Base-by-base conservation (phyloP, 2,329 filamentous ascomycete species). In the Penicillium sp. region DNA sequence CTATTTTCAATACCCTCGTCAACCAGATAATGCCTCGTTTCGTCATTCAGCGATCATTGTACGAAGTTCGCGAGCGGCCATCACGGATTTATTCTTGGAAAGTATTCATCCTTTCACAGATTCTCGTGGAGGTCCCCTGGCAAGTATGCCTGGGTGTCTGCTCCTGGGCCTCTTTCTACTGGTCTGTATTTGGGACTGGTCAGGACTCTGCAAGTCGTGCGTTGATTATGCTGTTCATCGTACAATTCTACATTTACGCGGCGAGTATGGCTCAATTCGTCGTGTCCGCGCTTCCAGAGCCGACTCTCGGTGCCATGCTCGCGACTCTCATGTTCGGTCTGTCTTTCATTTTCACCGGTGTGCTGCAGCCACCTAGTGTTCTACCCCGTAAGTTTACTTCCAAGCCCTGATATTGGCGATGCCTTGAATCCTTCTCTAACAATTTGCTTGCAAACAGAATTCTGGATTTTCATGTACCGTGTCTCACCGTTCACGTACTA, bases 11-110 rank as follows among this genome's bases (percentile, higher is more conserved):
- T 12, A 78, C 77, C 4, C 68, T 84, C 5, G 79, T 82, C 1
- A 79, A 84, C 59, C 81, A 81, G 69, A 72, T 71, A 42, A 92
- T 94, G 89, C 91, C 91, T 0, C 87, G 91, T 66, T 95, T 96
- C 67, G 88, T 94, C 68, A 86, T 87, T 20, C 90, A 94, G 69
- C 86, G 91, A 51, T 84, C 88, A 8, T 80, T 96, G 0, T 96
- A 94, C 75, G 91, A 95, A 75, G 90, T 89, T 37, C 90, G 90
- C 51, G 91, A 95, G 76, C 87, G 91, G 1, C 91, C 90, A 0
- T 90, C 88, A 50, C 92, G 92, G 78, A 86, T 90, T 0, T 96
- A 95, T 76, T 87, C 86, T 49, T 96, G 91, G 91, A 87, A 90
- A 73, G 86, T 90, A 5, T 95, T 95, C 71, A 91, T 95, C 84